Evolutionary conservation across 176 grass and related monocot genomes (phyloP).

Genomic region (Carex myosuroides): DNA sequence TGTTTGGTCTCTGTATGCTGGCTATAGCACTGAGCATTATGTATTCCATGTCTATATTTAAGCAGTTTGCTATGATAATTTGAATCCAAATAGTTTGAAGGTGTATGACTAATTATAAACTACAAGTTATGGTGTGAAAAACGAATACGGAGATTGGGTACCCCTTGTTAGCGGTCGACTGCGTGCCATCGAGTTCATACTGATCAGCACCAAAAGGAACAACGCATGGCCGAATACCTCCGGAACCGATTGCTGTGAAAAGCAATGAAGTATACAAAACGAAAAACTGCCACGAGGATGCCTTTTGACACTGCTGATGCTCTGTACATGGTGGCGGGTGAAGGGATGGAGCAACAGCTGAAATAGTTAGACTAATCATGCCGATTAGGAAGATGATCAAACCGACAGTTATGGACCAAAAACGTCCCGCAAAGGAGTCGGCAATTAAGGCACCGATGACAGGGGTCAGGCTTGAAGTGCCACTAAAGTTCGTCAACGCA

Average conservation of each 20-base stretch:
- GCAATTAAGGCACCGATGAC: conserved; percentile 40
- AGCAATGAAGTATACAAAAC: conserved; percentile 41
- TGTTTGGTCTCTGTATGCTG: background rate
- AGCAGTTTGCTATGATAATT: background rate
- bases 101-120: background rate
- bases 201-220: conserved; percentile 59
- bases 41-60: background rate
- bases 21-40: background rate
- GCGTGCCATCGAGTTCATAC: conserved; percentile 2
- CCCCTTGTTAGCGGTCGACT: conserved; percentile 21
- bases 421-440: conserved; percentile 35
- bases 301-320: conserved; percentile 7
- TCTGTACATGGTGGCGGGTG: conserved; percentile 19
- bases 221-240: conserved; percentile 55
- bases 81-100: background rate
- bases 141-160: background rate
- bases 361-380: conserved; percentile 45
- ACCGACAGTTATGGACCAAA: conserved; percentile 28
- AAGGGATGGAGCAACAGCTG: conserved; percentile 28
- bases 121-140: background rate
- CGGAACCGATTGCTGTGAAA: conserved; percentile 38
- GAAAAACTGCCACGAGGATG: conserved; percentile 26
- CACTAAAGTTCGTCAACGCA: conserved; percentile 37
- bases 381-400: conserved; percentile 35
- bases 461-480: conserved; percentile 42